phyloP scores from a whole-genome alignment of 2,329 filamentous ascomycete species.

The Aspergillus felis region DNA sequence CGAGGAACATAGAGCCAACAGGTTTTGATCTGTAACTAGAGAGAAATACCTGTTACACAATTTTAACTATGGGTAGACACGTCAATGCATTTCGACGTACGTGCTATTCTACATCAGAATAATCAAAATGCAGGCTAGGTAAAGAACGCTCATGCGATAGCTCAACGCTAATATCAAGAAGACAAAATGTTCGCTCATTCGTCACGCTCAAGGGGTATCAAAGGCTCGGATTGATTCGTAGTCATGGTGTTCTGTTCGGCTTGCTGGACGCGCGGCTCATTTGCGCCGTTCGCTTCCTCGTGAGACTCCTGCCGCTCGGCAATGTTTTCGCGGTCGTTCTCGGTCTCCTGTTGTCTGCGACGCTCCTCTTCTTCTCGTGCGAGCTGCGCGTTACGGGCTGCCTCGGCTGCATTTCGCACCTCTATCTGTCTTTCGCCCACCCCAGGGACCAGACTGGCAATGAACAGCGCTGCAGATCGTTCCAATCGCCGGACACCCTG shows the following conservation, averaged over 20 bases:
- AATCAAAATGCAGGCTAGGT: background rate
- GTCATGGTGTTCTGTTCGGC: background rate
- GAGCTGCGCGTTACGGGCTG: constrained; percentile 28
- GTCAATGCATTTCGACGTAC: background rate
- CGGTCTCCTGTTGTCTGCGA: constrained; percentile 19
- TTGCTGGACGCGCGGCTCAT: background rate
- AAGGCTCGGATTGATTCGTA: background rate
- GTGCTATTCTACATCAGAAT: background rate
- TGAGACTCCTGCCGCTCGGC: constrained; percentile 9
- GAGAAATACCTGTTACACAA: too few relatives aligned
- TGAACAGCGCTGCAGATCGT: constrained; percentile 57
- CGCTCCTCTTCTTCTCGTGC: constrained; percentile 23
- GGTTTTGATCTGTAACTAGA: background rate
- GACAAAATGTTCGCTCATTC: background rate
- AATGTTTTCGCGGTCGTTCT: constrained; percentile 6
- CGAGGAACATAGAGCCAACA: background rate
- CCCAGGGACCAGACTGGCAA: constrained; percentile 60
- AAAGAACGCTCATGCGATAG: background rate
- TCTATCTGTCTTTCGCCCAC: constrained; percentile 59
- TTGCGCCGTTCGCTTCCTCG: background rate
- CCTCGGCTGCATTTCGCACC: constrained; percentile 51
- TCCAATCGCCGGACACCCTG: constrained; percentile 46
- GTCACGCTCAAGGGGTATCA: constrained; percentile 11
- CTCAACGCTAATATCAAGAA: background rate
- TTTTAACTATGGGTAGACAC: background rate